A percentile compares a stretch with the other conserved stretches of the same genome.
These are phyloP conservation scores for Quillaja saponaria DNA, from an alignment of 306 rosid genomes.

Conservation along the genomic window DNA sequence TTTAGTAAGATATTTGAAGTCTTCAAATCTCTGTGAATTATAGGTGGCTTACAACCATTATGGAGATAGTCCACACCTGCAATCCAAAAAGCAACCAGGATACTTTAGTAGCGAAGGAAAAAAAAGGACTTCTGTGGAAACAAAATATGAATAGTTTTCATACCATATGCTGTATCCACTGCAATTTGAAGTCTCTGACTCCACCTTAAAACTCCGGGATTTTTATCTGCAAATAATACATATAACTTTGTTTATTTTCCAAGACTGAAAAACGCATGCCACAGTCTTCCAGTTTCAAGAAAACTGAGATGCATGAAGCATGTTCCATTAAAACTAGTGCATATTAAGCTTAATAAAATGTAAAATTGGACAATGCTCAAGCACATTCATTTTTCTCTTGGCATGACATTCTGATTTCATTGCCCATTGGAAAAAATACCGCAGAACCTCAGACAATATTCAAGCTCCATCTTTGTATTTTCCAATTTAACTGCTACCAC, in stretches of 20 bases:
- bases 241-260: not conserved
- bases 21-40: constrained; percentile 57
- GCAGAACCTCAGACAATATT: too few relatives aligned
- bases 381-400: too few relatives aligned
- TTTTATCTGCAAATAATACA: not conserved
- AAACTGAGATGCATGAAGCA: too few relatives aligned
- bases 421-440: too few relatives aligned
- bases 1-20: constrained; percentile 55
- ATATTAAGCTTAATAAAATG: too few relatives aligned
- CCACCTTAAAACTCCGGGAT: constrained; percentile 29
- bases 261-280: too few relatives aligned
- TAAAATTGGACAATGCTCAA: too few relatives aligned
- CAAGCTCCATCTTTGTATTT: too few relatives aligned
- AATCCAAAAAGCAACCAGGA: not conserved
- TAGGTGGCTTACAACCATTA: constrained; percentile 38
- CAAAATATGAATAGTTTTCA: not conserved
- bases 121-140: not conserved
- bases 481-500: too few relatives aligned
- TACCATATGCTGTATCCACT: constrained; percentile 36
- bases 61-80: constrained; percentile 45
- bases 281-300: too few relatives aligned
- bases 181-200: constrained; percentile 36
- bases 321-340: too few relatives aligned
- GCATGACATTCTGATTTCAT: too few relatives aligned
- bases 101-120: not conserved